A percentile compares a stretch with the other conserved stretches of the same genome.
These are phyloP conservation scores for Epichloe hybrida DNA, from an alignment of 2,329 filamentous ascomycete species.

Conservation along the genomic window DNA sequence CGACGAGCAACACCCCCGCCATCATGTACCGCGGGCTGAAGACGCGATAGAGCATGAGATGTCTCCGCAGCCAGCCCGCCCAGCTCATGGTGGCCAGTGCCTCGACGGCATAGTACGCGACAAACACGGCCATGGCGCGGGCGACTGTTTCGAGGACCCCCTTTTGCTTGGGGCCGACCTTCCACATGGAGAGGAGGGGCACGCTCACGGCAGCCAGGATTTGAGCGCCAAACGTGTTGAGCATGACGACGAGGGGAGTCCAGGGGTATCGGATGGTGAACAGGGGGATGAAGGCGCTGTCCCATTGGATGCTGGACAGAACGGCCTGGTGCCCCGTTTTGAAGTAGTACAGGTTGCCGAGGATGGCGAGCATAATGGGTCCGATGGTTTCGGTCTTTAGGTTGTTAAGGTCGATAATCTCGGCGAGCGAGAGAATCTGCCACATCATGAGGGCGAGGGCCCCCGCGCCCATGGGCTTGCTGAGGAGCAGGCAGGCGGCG, in stretches of 20 bases:
- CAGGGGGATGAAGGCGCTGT: conserved; percentile 82
- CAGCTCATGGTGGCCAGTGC: conserved; percentile 79
- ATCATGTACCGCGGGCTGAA: conserved; percentile 88
- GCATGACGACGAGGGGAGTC: conserved; percentile 64
- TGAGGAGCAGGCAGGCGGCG: conserved; percentile 62
- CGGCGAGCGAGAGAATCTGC: conserved; percentile 71
- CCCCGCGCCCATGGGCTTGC: conserved; percentile 89
- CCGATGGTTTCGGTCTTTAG: conserved; percentile 61
- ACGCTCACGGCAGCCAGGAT: conserved; percentile 70
- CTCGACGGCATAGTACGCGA: conserved; percentile 72
- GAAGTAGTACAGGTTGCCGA: conserved; percentile 92
- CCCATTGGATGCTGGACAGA: conserved; percentile 85
- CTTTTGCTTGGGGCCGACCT: conserved; percentile 59
- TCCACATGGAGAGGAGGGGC: conserved; percentile 78
- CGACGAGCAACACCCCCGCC: conserved; percentile 54
- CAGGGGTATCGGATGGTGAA: conserved; percentile 76
- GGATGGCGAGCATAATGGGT: conserved; percentile 69
- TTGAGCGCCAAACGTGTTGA: conserved; percentile 85
- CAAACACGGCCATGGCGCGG: conserved; percentile 58
- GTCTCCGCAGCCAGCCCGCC: conserved; percentile 74
- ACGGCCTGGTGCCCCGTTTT: conserved; percentile 94
- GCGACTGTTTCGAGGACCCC: conserved; percentile 55
- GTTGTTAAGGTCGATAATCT: conserved; percentile 47
- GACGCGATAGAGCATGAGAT: conserved; percentile 93
- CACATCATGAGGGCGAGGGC: conserved; percentile 71